phyloP scores from a whole-genome alignment of 2,329 filamentous ascomycete genomes.

The Cladosporium sp. region DNA sequence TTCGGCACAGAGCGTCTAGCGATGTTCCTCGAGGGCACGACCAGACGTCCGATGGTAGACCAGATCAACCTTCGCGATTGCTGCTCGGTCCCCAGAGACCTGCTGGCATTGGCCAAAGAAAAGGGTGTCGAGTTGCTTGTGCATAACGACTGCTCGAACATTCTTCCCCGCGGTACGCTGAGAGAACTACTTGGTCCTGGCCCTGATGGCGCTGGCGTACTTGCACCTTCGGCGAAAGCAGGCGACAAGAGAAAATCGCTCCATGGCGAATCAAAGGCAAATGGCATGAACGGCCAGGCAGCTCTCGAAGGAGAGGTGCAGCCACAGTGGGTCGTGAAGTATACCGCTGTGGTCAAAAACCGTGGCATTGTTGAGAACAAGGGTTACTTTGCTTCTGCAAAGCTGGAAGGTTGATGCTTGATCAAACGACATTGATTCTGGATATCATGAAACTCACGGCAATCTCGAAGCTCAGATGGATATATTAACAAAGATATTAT shows the following conservation, averaged over 20 bases:
- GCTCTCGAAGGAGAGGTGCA: conserved; percentile 73
- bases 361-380: conserved; percentile 97
- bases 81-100: conserved; percentile 87
- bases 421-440: no score
- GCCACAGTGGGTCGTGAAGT: conserved; percentile 95
- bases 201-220: conserved; percentile 67
- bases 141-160: conserved; percentile 90
- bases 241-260: conserved; percentile 40
- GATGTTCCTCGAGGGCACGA: conserved; percentile 69
- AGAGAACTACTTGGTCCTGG: conserved; percentile 76
- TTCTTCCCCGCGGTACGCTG: conserved; percentile 80
- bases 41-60: conserved; percentile 74
- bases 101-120: conserved; percentile 78
- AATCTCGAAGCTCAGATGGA: no score
- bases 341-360: conserved; percentile 91
- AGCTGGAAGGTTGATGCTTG: conserved; percentile 42
- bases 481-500: no score
- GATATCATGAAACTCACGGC: no score
- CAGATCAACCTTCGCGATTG: conserved; percentile 97
- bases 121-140: conserved; percentile 83
- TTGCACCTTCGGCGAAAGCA: conserved; percentile 51
- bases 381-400: conserved; percentile 89
- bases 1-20: conserved; percentile 80
- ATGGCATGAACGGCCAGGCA: conserved; percentile 61
- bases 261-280: conserved; percentile 34